These are phyloP conservation scores for Eucalyptus tenuipes DNA, from an alignment of 345 rosid species.

Conservation along the genomic window DNA sequence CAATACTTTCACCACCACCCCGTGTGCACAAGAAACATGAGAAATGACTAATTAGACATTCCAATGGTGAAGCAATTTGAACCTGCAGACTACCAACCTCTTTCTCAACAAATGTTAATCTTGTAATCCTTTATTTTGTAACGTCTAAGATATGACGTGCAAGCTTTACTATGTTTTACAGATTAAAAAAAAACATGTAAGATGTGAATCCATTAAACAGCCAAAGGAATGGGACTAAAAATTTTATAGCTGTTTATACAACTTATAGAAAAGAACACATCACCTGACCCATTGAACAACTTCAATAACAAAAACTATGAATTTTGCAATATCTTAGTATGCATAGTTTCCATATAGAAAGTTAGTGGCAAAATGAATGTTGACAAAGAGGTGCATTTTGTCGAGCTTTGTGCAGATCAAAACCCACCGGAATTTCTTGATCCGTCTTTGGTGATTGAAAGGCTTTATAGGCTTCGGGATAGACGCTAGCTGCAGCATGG, in stretches of 20 bases:
- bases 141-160: not conserved
- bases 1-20: conserved; percentile 98
- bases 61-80: not conserved
- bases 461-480: conserved; percentile 49
- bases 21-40: conserved; percentile 2
- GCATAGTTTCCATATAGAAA: too few relatives aligned
- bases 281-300: not conserved
- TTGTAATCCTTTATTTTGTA: not conserved
- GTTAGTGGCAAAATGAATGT: not conserved
- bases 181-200: not conserved
- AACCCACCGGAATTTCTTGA: conserved; percentile 67
- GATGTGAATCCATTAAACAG: not conserved
- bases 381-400: not conserved
- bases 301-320: not conserved
- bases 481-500: conserved; percentile 35
- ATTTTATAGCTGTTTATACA: too few relatives aligned
- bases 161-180: not conserved
- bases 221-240: not conserved
- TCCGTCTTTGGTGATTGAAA: conserved; percentile 31
- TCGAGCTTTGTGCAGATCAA: not conserved
- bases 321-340: too few relatives aligned
- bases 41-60: not conserved
- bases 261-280: too few relatives aligned
- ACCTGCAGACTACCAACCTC: not conserved
- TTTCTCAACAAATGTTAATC: not conserved